Conservation (phyloP, 2,329 filamentous ascomycete genomes). For the Tolypocladium pustulatum region DNA sequence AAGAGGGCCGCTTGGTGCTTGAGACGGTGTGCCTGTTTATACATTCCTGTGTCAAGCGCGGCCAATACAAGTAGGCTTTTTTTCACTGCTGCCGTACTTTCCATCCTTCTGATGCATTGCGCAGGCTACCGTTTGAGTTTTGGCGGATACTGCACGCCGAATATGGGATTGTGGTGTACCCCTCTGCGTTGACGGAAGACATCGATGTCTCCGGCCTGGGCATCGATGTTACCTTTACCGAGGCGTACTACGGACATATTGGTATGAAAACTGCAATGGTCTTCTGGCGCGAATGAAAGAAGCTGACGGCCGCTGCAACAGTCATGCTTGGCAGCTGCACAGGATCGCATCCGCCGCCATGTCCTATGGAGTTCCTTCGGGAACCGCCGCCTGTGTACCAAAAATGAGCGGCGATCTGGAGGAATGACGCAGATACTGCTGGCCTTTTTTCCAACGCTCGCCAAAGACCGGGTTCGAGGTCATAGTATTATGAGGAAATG, state of each 20-base stretch:
- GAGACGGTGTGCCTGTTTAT: constrained; percentile 30
- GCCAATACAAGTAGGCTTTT: constrained; percentile 22
- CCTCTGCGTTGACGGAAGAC: constrained; percentile 25
- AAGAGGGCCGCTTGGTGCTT: constrained; percentile 22
- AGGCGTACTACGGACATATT: constrained; percentile 25
- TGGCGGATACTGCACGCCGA: constrained; percentile 26
- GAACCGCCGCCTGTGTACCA: constrained; percentile 26
- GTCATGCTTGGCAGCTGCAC: constrained; percentile 24
- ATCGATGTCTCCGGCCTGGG: constrained; percentile 21
- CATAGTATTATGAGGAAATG: not conserved
- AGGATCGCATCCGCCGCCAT: constrained; percentile 19
- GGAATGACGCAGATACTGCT: not conserved
- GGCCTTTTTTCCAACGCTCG: not conserved
- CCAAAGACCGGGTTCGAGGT: not conserved
- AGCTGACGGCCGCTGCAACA: constrained; percentile 3
- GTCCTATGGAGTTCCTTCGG: constrained; percentile 25
- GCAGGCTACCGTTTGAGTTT: constrained; percentile 24
- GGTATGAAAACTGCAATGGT: constrained; percentile 11
- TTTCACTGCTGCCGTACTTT: not conserved
- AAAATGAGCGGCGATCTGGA: not conserved
- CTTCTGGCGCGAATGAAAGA: not conserved
- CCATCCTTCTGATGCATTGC: not conserved
- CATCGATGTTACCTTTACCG: constrained; percentile 24
- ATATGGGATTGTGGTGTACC: constrained; percentile 30
- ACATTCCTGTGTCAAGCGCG: constrained; percentile 25